Evolutionary conservation across 108 stramenopile genomes (phyloP).

Genomic region (Heterococcus sp.): DNA sequence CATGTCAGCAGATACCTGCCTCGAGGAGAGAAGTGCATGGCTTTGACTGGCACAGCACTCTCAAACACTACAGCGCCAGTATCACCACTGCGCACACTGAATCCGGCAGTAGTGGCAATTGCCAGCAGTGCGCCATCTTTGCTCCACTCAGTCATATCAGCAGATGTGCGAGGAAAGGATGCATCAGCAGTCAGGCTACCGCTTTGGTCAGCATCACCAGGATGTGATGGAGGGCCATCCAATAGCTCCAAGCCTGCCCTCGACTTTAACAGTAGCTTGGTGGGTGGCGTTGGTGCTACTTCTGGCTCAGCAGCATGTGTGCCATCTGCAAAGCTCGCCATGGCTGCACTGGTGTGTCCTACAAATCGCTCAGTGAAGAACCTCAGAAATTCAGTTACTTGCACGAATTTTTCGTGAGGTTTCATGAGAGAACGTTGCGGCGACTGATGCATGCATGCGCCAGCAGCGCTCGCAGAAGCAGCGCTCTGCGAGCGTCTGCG

Average conservation of each 20-base stretch:
- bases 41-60: background rate
- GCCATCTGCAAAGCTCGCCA: no score
- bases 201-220: background rate
- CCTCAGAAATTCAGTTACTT: no score
- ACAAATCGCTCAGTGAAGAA: no score
- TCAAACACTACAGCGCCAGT: background rate
- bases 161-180: background rate
- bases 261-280: background rate
- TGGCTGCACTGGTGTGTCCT: no score
- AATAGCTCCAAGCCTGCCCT: background rate
- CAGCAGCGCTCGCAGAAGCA: no score
- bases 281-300: background rate
- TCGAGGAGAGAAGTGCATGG: slow-evolving; percentile 64
- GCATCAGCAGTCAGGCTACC: background rate
- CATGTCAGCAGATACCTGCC: slow-evolving; percentile 80
- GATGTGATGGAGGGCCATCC: background rate
- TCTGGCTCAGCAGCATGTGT: no score
- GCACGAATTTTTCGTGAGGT: no score
- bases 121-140: background rate
- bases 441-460: no score
- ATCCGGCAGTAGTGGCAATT: background rate
- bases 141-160: background rate
- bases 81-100: background rate
- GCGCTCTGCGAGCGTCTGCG: no score
- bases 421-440: no score